Evolutionary conservation across 2,329 filamentous ascomycete genomes (phyloP).

Genomic region (Epicoccum sorghinum): DNA sequence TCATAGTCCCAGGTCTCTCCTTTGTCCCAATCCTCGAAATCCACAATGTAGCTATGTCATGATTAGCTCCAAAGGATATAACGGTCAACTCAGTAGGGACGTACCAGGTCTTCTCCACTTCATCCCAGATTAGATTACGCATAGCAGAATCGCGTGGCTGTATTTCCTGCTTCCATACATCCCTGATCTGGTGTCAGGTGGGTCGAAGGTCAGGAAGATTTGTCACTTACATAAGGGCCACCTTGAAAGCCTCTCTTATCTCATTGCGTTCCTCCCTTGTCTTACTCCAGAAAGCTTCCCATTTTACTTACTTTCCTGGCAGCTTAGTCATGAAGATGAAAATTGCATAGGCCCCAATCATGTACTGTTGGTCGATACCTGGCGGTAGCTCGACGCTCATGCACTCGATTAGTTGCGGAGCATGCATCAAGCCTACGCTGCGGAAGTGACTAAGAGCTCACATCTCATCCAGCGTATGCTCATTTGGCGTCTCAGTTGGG

Average conservation of each 20-base stretch:
- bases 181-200: background rate
- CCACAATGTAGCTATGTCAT: background rate
- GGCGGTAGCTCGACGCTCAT: background rate
- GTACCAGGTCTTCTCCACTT: background rate
- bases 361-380: background rate
- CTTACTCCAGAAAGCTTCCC: background rate
- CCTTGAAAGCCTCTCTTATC: constrained; percentile 1
- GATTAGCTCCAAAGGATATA: background rate
- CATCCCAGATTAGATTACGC: constrained; percentile 6
- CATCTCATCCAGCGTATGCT: background rate
- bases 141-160: background rate
- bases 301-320: background rate
- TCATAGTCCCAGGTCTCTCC: background rate
- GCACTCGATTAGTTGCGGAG: background rate
- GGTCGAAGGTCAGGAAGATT: too few relatives aligned
- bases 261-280: background rate
- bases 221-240: background rate
- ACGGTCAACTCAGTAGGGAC: background rate
- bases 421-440: background rate
- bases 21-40: background rate
- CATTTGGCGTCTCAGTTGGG: background rate
- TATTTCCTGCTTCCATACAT: background rate
- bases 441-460: background rate
- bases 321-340: background rate
- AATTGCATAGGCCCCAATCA: background rate